A percentile compares a stretch with the other conserved stretches of the same genome.
phyloP scores from a whole-genome alignment of 495 filamentous ascomycete species.

The Haplographium delicatum region DNA sequence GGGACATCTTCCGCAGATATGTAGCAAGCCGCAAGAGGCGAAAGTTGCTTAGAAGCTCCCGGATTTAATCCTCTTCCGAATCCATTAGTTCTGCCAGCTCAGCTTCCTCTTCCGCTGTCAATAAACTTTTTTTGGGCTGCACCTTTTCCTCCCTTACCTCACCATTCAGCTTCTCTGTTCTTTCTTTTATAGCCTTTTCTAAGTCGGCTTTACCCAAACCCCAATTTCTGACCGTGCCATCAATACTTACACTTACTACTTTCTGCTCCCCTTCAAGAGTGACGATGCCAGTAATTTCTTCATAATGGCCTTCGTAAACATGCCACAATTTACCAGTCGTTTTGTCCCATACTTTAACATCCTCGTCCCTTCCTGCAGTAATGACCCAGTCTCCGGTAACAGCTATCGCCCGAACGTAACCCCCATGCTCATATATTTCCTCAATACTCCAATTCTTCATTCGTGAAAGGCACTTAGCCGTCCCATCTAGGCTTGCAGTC shows the following conservation, averaged over 20 bases:
- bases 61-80: conserved; percentile 22
- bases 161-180: conserved; percentile 36
- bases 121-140: conserved; percentile 29
- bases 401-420: conserved; percentile 80
- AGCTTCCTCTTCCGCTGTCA: conserved; percentile 74
- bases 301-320: conserved; percentile 78
- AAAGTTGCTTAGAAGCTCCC: no score
- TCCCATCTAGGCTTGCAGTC: conserved; percentile 87
- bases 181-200: conserved; percentile 45
- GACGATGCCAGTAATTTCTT: conserved; percentile 80
- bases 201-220: conserved; percentile 60
- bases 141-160: conserved; percentile 26
- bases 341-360: conserved; percentile 82
- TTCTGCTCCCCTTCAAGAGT: conserved; percentile 49
- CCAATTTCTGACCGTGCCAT: conserved; percentile 84
- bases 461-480: conserved; percentile 66
- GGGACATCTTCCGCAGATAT: no score
- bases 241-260: conserved; percentile 78
- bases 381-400: conserved; percentile 75
- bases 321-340: conserved; percentile 68
- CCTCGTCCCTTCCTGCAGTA: conserved; percentile 86
- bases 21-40: no score
- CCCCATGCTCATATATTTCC: conserved; percentile 70
- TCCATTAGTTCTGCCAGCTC: conserved; percentile 87
- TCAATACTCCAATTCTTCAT: conserved; percentile 61